Evolutionary conservation across 2,329 filamentous ascomycete genomes (phyloP).

Genomic region (Cercospora sojina): DNA sequence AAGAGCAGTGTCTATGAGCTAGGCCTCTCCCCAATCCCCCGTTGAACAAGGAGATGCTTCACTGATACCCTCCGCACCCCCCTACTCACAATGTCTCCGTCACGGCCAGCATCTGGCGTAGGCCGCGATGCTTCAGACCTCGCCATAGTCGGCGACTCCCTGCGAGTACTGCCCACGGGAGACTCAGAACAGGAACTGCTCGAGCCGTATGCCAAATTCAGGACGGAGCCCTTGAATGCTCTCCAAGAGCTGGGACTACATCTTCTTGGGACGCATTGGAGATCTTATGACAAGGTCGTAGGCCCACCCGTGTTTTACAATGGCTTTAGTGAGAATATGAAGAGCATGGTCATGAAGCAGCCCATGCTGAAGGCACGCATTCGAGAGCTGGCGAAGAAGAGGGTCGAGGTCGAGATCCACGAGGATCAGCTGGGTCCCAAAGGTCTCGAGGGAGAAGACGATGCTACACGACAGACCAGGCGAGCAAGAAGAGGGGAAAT

Average conservation of each 20-base stretch:
- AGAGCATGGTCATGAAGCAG: constrained; percentile 70
- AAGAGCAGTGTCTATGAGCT: background rate
- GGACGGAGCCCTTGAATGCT: constrained; percentile 71
- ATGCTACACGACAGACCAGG: constrained; percentile 53
- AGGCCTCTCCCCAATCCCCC: background rate
- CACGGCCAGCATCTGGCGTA: background rate
- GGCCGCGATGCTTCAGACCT: constrained; percentile 39
- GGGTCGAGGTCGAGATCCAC: constrained; percentile 72
- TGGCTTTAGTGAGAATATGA: constrained; percentile 91
- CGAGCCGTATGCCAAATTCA: constrained; percentile 83
- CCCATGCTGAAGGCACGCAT: constrained; percentile 74
- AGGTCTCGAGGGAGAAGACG: constrained; percentile 49
- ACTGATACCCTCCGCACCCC: background rate
- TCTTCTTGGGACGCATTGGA: constrained; percentile 91
- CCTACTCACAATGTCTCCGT: constrained; percentile 10
- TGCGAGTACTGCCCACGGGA: constrained; percentile 48
- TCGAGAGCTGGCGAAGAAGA: constrained; percentile 69
- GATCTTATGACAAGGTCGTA: constrained; percentile 85
- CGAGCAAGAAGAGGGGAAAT: constrained; percentile 50
- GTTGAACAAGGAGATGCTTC: background rate
- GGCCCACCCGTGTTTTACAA: constrained; percentile 92
- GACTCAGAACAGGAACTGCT: constrained; percentile 67
- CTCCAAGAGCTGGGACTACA: constrained; percentile 91
- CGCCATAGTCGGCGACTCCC: constrained; percentile 47
- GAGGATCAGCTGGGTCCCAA: constrained; percentile 65